These are phyloP conservation scores for Nicotiana sylvestris DNA, from an alignment of 257 asterid genomes.

Conservation along the genomic window DNA sequence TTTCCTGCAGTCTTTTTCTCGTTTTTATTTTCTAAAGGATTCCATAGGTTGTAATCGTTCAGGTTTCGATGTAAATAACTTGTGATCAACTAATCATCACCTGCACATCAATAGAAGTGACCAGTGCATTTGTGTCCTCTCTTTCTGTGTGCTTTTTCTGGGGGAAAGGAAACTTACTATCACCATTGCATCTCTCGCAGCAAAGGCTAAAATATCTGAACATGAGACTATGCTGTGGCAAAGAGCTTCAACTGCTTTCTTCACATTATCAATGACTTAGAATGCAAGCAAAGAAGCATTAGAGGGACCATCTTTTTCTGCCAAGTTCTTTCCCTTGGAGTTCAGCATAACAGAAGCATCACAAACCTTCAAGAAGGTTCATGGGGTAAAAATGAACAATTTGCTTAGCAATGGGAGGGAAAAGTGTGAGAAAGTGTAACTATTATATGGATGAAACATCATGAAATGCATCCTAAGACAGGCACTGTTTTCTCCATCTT, in stretches of 20 bases:
- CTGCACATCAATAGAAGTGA: neutral
- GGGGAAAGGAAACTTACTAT: conserved; percentile 26
- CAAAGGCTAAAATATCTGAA: conserved; percentile 60
- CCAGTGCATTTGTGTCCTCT: neutral
- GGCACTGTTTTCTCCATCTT: conserved; percentile 47
- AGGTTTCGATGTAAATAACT: neutral
- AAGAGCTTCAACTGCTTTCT: conserved; percentile 50
- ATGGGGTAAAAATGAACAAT: neutral
- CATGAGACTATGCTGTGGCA: conserved; percentile 67
- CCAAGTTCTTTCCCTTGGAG: conserved; percentile 47
- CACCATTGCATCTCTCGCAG: conserved; percentile 64
- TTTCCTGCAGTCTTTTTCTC: neutral
- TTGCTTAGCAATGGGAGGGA: neutral
- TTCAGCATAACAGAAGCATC: conserved; percentile 68
- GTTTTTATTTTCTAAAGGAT: neutral
- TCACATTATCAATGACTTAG: conserved; percentile 53
- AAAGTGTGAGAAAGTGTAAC: neutral
- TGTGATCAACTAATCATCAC: neutral
- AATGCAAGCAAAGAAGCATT: conserved; percentile 61
- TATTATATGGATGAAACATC: conserved; percentile 35
- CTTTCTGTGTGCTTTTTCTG: neutral
- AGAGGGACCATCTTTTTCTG: conserved; percentile 62
- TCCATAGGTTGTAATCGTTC: neutral
- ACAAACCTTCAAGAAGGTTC: conserved; percentile 36
- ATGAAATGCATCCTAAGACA: conserved; percentile 72